Conservation (phyloP, 805 yeast genomes). For the Myxozyma sirexii region DNA sequence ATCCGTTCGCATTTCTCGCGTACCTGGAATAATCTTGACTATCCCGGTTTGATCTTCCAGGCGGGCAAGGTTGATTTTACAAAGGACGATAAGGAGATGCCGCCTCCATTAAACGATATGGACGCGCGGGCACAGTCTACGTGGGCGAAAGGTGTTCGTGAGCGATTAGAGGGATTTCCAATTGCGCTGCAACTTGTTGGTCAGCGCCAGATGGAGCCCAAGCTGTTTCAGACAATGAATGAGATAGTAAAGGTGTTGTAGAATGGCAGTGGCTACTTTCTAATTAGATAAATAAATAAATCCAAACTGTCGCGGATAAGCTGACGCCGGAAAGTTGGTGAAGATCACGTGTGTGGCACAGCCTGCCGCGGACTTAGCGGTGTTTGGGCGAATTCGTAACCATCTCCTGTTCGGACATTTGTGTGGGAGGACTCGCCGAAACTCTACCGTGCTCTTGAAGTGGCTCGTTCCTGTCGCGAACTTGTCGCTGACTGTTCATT, state of each 20-base stretch:
- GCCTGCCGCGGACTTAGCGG: slow-evolving; percentile 1
- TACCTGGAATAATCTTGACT: slow-evolving; percentile 29
- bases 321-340: not conserved
- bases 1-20: slow-evolving; percentile 33
- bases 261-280: too few species aligned
- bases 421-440: not conserved
- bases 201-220: slow-evolving; percentile 36
- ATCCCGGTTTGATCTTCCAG: slow-evolving; percentile 31
- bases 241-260: slow-evolving; percentile 16
- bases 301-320: too few species aligned
- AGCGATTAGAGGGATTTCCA: slow-evolving; percentile 27
- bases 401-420: slow-evolving; percentile 9
- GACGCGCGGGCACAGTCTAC: slow-evolving; percentile 27
- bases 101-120: slow-evolving; percentile 27
- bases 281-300: too few species aligned
- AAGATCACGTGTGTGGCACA: too few species aligned
- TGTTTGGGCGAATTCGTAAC: not conserved
- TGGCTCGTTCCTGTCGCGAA: not conserved
- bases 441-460: too few species aligned
- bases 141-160: slow-evolving; percentile 24
- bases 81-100: slow-evolving; percentile 29
- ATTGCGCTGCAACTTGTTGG: slow-evolving; percentile 33
- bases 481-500: not conserved
- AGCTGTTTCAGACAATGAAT: slow-evolving; percentile 31
- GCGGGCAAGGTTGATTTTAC: slow-evolving; percentile 29